These are phyloP conservation scores for Capsicum rhomboideum DNA, from an alignment of 257 asterid genomes.

Conservation along the genomic window DNA sequence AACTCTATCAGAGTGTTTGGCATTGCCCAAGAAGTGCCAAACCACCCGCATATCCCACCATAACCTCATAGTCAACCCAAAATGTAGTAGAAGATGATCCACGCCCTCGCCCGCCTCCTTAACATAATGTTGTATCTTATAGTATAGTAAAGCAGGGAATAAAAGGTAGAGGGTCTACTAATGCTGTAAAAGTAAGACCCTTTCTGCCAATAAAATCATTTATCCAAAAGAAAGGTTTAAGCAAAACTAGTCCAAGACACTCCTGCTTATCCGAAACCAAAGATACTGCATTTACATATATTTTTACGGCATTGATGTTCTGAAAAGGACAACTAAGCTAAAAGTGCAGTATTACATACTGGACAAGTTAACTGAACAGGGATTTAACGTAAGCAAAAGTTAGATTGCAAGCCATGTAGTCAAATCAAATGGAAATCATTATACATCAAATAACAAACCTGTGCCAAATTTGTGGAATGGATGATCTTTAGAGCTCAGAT, in stretches of 20 bases:
- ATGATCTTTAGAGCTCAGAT: constrained; percentile 64
- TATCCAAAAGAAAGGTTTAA: neutral
- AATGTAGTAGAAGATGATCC: too few species aligned
- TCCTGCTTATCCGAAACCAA: neutral
- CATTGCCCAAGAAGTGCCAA: too few species aligned
- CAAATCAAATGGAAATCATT: neutral
- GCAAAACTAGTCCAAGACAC: neutral
- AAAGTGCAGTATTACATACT: neutral
- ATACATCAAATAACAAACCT: constrained; percentile 38
- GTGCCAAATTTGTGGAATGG: constrained; percentile 98
- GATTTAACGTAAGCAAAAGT: neutral
- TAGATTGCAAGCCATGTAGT: neutral
- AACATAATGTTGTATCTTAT: neutral
- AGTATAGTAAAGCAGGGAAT: neutral
- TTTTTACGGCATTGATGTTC: neutral
- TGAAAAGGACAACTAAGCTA: neutral
- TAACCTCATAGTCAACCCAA: too few species aligned
- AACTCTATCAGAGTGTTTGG: too few species aligned
- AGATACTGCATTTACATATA: neutral
- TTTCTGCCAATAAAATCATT: neutral
- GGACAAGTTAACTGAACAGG: neutral
- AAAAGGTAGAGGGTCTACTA: neutral
- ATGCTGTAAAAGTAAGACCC: neutral
- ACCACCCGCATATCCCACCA: too few species aligned
- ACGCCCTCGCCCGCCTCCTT: too few species aligned